Evolutionary conservation across 2,329 filamentous ascomycete species (phyloP), one percentile per base, ranked within the genome.

Genomic region (Calonectria crousiana): DNA sequence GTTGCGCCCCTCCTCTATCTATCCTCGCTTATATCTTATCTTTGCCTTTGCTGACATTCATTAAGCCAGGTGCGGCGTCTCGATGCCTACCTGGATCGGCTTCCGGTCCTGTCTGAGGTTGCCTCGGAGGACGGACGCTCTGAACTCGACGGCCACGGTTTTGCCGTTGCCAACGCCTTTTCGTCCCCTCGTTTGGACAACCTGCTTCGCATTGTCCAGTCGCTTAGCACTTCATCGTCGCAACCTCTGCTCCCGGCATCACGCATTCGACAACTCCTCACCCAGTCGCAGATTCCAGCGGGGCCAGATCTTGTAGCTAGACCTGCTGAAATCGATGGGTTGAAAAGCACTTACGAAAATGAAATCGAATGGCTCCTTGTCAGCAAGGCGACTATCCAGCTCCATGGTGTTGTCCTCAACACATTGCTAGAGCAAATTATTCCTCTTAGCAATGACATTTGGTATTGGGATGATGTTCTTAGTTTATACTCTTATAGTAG

Each of bases 381-480:
- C 36, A 95, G 94, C 84, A 99, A 98, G 84, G 96, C 96, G 6
- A 95, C 96, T 0, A 92, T 96, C n/a, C 96, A 98, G 82, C 93
- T 94, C 1, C 97, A 98, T 81, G 96, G 96, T 5, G 87, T 95
- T 64, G 90, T 98, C 51, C 87, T 98, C 78, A 92, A 93, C 78
- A 92, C 91, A 0, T 89, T 98, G 4, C 86, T 98, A 14, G 93
- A 96, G 70, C 94, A 97, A 79, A 97, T 95, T 14, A 92, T 96
- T 14, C 93, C 93, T 0, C 85, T 99, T 23, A 94, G 92, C 79
- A 93, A 98, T 77, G 95, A 98, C 78, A 93, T 98, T 30, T 96
- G 94, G 92, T 98, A 98, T 84, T 99, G 97, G 97, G 95, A 98
- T 81, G 94, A 97, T 78, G 90, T 98, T 2, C 86, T 98, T 36